Evolutionary conservation across 108 stramenopile species (phyloP).

Genomic region (Discostella pseudostelligera): DNA sequence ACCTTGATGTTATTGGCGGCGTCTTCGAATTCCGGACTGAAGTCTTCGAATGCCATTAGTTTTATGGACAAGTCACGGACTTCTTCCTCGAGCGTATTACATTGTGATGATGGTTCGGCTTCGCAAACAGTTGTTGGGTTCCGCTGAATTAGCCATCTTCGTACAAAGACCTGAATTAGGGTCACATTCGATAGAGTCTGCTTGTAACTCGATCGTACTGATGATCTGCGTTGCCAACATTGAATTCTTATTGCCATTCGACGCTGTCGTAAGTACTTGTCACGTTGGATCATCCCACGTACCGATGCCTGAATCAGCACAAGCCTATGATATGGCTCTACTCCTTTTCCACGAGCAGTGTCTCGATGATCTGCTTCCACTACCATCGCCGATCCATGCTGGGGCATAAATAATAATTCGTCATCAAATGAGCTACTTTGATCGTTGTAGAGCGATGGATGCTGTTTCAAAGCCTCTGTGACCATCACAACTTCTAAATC

Average conservation of each 20-base stretch:
- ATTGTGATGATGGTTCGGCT: not conserved
- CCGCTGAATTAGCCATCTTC: conserved; percentile 1
- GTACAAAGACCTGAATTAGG: not conserved
- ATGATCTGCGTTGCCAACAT: not conserved
- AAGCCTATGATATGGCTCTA: too few relatives aligned
- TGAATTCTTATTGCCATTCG: not conserved
- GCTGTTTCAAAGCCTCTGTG: conserved; percentile 20
- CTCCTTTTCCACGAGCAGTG: not conserved
- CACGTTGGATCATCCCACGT: not conserved
- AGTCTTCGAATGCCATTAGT: not conserved
- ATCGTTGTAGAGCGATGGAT: not conserved
- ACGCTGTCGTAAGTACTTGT: not conserved
- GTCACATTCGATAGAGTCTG: conserved; percentile 1
- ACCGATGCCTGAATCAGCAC: not conserved
- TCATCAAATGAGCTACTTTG: not conserved
- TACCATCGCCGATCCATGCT: not conserved
- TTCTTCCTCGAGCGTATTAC: not conserved
- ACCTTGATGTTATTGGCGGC: not conserved
- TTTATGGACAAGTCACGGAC: not conserved
- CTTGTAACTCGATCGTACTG: not conserved
- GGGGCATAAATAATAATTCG: conserved; percentile 3
- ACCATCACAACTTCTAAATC: conserved; percentile 29
- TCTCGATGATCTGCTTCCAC: not conserved
- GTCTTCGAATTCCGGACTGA: not conserved
- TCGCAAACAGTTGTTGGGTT: not conserved